Percentiles rank a stretch among this genome's conserved stretches.
Conservation (phyloP, 2,329 filamentous ascomycete species). For the Furcasterigmium furcatum region DNA sequence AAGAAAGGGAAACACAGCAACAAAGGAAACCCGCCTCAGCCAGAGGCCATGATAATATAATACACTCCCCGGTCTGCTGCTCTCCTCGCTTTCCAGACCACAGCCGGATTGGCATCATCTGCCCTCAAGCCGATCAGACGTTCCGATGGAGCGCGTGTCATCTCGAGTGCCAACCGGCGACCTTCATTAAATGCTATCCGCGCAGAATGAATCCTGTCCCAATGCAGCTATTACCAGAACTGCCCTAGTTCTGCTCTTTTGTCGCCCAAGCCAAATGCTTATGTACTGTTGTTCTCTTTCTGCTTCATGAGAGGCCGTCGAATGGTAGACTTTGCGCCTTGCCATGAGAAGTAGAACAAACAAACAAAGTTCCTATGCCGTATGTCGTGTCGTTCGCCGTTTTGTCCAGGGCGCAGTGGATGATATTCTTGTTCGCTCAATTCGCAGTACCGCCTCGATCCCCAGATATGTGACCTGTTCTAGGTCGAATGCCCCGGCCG, state of each 20-base stretch:
- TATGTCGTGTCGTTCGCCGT: conserved; percentile 13
- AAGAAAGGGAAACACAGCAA: neutral
- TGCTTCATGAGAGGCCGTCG: conserved; percentile 11
- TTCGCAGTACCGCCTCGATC: no score
- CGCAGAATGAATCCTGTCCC: conserved; percentile 1
- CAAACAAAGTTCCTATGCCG: conserved; percentile 4
- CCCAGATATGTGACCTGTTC: no score
- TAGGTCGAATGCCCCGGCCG: no score
- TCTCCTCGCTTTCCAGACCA: neutral
- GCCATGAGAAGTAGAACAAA: conserved; percentile 7
- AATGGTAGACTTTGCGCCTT: conserved; percentile 13
- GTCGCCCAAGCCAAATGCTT: conserved; percentile 6
- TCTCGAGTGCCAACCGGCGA: neutral
- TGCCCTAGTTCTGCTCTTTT: conserved; percentile 8
- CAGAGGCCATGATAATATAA: neutral
- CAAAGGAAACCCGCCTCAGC: conserved; percentile 8
- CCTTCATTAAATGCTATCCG: conserved; percentile 1
- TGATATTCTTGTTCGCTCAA: no score
- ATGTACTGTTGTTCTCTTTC: conserved; percentile 9
- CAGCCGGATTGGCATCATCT: neutral
- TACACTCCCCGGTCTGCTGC: neutral
- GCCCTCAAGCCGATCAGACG: no score
- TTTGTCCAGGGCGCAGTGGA: conserved; percentile 2
- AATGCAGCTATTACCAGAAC: conserved; percentile 16
- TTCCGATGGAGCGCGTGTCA: no score